Evolutionary conservation across 2,329 filamentous ascomycete genomes (phyloP), one percentile per base, ranked within the genome.

Genomic region (Curvularia sp.): DNA sequence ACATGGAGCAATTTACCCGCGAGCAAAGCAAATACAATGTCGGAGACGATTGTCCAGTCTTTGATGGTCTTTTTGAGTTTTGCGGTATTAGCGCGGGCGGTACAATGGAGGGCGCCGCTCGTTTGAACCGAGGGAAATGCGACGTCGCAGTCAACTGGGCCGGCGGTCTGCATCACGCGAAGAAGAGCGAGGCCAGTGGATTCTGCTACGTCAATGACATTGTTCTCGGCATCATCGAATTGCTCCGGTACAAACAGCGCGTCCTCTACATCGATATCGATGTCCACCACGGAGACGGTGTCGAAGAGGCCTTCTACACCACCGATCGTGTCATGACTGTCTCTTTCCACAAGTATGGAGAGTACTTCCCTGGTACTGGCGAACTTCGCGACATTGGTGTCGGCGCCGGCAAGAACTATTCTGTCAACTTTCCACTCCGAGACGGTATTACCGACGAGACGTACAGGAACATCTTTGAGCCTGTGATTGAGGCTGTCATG

Each of bases 141-240:
- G 88, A 90, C 66, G 84, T 89, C 58, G 86, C 87, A 10, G 79
- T 84, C 57, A 84, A 84, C 68, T 84, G 81, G 95, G 94, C 93
- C 13, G 95, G 95, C 35, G 95, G 95, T 10, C 85, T 99, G 44
- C 95, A 99, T 77, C 95, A 99, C 75, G 95, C 95, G 48, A 97
- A 98, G 79, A 95, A 94, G 75, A 87, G 89, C 58, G 93, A 97
- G 79, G 94, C 95, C 0, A 94, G 90, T 24, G 95, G 95, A 2
- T 99, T 99, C 79, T 99, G 95, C 81, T 99, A 99, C 80, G 93
- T 98, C 81, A 99, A 99, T 77, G 81, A 99, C 79, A 98, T 98
- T 71, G 95, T 98, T 60, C 85, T 99, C 47, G 92, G 91, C 42
- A 95, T 97, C 69, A 85, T 98, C 43, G 91, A 98, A 77, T 86